Evolutionary conservation across 2,329 filamentous ascomycete species (phyloP), one percentile per base, ranked within the genome.

Genomic region (Penicillium concentricum): DNA sequence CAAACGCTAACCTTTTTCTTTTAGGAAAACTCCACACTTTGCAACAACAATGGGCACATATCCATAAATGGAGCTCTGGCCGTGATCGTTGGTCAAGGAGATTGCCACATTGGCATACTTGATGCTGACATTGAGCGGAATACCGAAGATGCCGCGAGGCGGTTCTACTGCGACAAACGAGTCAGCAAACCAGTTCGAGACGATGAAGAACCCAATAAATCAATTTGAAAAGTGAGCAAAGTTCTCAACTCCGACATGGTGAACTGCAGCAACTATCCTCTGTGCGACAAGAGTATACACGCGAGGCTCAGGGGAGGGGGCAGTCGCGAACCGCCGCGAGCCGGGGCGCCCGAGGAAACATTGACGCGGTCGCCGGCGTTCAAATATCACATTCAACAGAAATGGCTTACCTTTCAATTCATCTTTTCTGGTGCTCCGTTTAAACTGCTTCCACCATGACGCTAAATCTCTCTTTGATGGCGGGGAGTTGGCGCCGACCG

Each of bases 21-120:
- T 99, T 64, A 99, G 75, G 66, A 92, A 99, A 4, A 99, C 92
- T 61, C 94, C 94, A 73, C 94, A 97, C 75, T 99, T 99, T 35
- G 94, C 94, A 52, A 99, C 93, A 42, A 99, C 93, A 63, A 99
- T 97, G 18, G 94, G 94, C 8, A 99, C 93, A 70, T 97, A 97
- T 69, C 94, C 94, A 74, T 97, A 99, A 52, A 97, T 97, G 74
- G 96, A 97, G 77, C 91, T 96, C 74, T 94, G 87, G 32, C 93
- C 93, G 64, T 94, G 84, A 64, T 93, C 91, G 72, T 97, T 92
- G 64, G 94, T 90, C 28, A 99, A 84, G 22, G 93, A 97, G 69
- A 99, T 99, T 62, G 94, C 94, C 59, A 99, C 94, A 71, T 97
- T 99, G 57, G 94, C 94, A 74, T 99, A 97, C 58, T 89, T 90